These are phyloP conservation scores for Leucoagaricus sp. DNA, from an alignment of 1,284 basidiomycete species.

Conservation along the genomic window DNA sequence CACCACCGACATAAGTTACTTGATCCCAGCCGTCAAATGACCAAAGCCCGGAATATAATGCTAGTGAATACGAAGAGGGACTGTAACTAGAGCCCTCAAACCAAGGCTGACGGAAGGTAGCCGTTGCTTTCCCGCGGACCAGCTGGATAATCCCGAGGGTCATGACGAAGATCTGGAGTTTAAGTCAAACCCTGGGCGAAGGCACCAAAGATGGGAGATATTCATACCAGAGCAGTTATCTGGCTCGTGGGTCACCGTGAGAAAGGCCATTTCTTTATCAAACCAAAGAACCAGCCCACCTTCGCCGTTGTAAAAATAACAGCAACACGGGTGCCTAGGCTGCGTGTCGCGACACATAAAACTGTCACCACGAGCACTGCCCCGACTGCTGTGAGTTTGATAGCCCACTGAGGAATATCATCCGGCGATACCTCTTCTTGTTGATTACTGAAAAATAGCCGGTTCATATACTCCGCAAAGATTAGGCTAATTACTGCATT, in stretches of 20 bases:
- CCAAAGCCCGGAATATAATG: conserved; percentile 95
- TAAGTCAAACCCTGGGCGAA: conserved; percentile 1
- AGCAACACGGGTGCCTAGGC: conserved; percentile 79
- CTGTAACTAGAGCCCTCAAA: conserved; percentile 79
- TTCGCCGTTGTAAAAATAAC: conserved; percentile 89
- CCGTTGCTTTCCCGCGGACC: conserved; percentile 64
- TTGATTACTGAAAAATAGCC: conserved; percentile 70
- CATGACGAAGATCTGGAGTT: conserved; percentile 61
- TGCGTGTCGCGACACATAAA: conserved; percentile 80
- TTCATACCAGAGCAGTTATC: conserved; percentile 57
- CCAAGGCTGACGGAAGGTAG: conserved; percentile 62
- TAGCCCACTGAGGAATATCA: conserved; percentile 89
- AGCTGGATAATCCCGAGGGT: conserved; percentile 77
- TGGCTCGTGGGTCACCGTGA: conserved; percentile 25
- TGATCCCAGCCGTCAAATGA: conserved; percentile 96
- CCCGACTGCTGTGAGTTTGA: conserved; percentile 81
- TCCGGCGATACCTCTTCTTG: conserved; percentile 68
- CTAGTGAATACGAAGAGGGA: conserved; percentile 87
- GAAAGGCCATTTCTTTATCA: conserved; percentile 9
- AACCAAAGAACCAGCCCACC: conserved; percentile 39
- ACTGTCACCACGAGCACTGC: conserved; percentile 75
- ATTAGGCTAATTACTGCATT: conserved; percentile 75
- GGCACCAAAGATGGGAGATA: conserved; percentile 12
- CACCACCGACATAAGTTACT: conserved; percentile 89
- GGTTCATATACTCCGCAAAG: conserved; percentile 87